Base-by-base conservation (phyloP, 352 stramenopile species). In the Phytophthora macrochlamydospora region DNA sequence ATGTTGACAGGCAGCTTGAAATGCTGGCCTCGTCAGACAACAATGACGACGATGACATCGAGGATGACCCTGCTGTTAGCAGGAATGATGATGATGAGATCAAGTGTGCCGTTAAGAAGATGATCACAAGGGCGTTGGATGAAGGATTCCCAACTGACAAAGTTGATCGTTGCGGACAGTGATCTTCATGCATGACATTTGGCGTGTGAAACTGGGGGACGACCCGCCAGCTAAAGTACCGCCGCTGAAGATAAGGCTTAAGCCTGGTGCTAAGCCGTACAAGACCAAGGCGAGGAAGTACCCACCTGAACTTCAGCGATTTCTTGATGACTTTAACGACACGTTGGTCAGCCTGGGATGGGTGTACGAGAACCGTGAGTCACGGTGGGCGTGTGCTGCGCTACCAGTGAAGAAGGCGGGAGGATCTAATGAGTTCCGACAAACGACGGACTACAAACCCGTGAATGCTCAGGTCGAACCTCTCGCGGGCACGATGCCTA, bases 161-260 rank as follows among this genome's bases (percentile, higher is more conserved):
- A 8, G 46, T 56, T 2, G 44, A 50, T n/a, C 4, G 50, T 50
- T 64, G n/a, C 45, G 56, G 4, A n/a, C 32, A 30, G 50, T 56
- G 31, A 54, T 55, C 32, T 56, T 51, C 56, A 64, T 56, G 56
- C 52, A 51, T 40, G 56, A 64, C 14, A 55, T 64, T 29, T 64
- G 56, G 32, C 32, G 56, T 8, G 13, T 64, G 14, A 45, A 56
- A 29, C 29, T 56, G 13, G 48, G 48, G 1, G 48, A 58, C 32
- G 51, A 58, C 37, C 51, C 37, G n/a, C 51, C 32, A 35, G 51
- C 51, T 11, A 6, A 40, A 11, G 35, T 40, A 11, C 35, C 35
- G 9, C 35, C 35, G 35, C 35, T 40, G 35, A 30, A 46, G 13
- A 31, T 45, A 11, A 31, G 51, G 14, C 13, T 58, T 11, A 58